Percentiles rank a stretch among this genome's conserved stretches.
Conservation (phyloP, 2,329 filamentous ascomycete genomes). For the Cordyceps pruinosa region DNA sequence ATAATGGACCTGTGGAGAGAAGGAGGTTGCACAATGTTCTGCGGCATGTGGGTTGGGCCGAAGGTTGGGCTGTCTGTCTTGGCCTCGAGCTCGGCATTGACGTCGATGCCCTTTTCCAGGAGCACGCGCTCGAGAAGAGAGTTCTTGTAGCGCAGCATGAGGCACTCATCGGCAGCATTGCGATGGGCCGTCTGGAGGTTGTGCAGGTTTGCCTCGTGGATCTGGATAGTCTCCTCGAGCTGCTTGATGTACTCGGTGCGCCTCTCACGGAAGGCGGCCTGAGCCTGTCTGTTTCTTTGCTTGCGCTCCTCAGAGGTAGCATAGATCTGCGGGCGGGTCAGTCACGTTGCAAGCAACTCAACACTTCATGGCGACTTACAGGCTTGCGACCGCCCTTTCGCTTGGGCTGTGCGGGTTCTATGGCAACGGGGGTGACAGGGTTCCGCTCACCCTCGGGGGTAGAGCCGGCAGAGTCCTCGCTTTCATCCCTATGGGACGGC, state of each 20-base stretch:
- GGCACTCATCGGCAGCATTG: constrained; percentile 87
- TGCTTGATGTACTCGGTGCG: constrained; percentile 99
- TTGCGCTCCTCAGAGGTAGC: constrained; percentile 98
- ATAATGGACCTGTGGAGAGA: constrained; percentile 75
- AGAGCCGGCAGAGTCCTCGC: constrained; percentile 55
- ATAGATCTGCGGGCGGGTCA: constrained; percentile 64
- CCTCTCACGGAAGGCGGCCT: constrained; percentile 93
- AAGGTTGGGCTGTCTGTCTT: constrained; percentile 85
- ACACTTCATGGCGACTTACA: constrained; percentile 51
- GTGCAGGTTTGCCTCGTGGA: constrained; percentile 90
- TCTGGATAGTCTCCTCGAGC: constrained; percentile 92
- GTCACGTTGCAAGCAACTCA: constrained; percentile 50
- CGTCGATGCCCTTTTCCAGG: constrained; percentile 96
- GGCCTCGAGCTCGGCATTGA: constrained; percentile 87
- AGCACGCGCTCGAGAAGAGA: constrained; percentile 91
- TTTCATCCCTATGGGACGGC: constrained; percentile 40
- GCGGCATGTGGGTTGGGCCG: constrained; percentile 60
- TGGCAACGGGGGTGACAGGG: constrained; percentile 25
- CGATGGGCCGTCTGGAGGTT: constrained; percentile 91
- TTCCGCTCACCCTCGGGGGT: constrained; percentile 50
- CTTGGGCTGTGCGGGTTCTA: constrained; percentile 65
- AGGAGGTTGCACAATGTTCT: constrained; percentile 63
- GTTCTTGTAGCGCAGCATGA: constrained; percentile 98
- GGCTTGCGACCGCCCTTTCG: constrained; percentile 96
- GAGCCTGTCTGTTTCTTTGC: constrained; percentile 92